Evolutionary conservation across 768 basidiomycete genomes (phyloP).

Genomic region (Mycena kentingensis): DNA sequence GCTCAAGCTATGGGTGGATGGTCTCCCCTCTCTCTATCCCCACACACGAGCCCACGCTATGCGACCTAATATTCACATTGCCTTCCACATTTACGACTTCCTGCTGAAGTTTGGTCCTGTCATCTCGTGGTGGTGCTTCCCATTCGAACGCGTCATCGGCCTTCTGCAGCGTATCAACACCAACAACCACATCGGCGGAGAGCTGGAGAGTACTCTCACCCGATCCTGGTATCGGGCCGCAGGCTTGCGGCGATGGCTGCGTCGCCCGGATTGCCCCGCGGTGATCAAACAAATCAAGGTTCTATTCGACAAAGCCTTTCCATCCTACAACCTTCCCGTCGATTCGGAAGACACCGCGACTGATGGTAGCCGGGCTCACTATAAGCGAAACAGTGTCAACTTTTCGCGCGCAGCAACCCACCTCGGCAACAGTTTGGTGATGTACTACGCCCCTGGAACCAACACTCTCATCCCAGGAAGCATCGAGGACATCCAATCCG

Average conservation of each 20-base stretch:
- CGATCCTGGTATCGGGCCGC: background rate
- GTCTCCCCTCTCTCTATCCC: slow-evolving; percentile 24
- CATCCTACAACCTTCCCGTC: background rate
- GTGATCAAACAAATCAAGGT: background rate
- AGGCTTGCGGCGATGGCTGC: background rate
- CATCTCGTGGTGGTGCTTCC: slow-evolving; percentile 40
- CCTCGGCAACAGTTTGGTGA: slow-evolving; percentile 1
- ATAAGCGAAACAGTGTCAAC: background rate
- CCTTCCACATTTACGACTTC: slow-evolving; percentile 36
- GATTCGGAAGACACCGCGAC: background rate
- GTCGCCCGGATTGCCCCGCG: background rate
- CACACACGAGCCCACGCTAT: slow-evolving; percentile 8
- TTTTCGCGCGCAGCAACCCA: slow-evolving; percentile 4
- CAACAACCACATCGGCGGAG: slow-evolving; percentile 32
- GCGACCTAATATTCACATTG: slow-evolving; percentile 29
- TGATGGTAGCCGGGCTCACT: background rate
- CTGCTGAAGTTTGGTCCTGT: slow-evolving; percentile 35
- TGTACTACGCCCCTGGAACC: background rate
- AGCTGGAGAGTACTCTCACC: background rate
- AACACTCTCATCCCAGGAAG: too few species aligned
- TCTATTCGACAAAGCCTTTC: slow-evolving; percentile 9
- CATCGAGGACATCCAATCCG: too few species aligned
- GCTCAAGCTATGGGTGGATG: slow-evolving; percentile 28
- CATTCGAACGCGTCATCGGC: slow-evolving; percentile 39
- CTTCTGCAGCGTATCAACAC: slow-evolving; percentile 31